Conservation (phyloP, 23 red algal species). For the Gracilaria domingensis region DNA sequence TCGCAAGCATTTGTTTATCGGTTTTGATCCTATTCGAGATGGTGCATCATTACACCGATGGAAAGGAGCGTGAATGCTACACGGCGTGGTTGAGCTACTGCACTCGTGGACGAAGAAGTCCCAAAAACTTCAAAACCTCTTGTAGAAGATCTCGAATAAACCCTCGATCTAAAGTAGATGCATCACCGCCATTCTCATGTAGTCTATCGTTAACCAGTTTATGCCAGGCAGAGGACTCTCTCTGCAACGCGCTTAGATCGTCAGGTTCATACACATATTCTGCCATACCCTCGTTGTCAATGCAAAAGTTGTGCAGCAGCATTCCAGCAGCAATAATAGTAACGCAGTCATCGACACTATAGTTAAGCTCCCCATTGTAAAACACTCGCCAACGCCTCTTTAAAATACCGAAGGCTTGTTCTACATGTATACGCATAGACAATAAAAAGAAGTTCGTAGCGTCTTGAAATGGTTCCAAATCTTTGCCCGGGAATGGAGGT, state of each 20-base stretch:
- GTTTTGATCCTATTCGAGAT: constrained; percentile 76
- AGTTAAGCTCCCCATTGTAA: neutral
- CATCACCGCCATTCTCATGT: neutral
- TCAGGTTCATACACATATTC: neutral
- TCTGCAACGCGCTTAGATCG: neutral
- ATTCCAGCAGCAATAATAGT: neutral
- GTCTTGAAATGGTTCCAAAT: neutral
- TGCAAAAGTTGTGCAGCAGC: constrained; percentile 14
- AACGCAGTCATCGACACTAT: constrained; percentile 3
- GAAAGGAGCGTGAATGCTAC: no score
- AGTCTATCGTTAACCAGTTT: neutral
- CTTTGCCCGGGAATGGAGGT: neutral
- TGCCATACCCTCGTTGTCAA: neutral
- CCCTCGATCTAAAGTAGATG: neutral
- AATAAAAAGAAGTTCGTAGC: neutral
- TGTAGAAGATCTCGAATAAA: neutral
- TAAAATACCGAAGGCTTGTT: neutral
- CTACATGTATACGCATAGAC: constrained; percentile 16
- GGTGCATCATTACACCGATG: constrained; percentile 68
- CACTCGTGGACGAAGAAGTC: no score
- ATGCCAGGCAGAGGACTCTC: neutral
- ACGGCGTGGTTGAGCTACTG: no score
- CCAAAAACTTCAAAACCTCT: neutral
- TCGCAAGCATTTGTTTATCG: constrained; percentile 69
- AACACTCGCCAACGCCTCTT: neutral